Conservation (phyloP, 768 basidiomycete genomes). For the Auriscalpium orientale region DNA sequence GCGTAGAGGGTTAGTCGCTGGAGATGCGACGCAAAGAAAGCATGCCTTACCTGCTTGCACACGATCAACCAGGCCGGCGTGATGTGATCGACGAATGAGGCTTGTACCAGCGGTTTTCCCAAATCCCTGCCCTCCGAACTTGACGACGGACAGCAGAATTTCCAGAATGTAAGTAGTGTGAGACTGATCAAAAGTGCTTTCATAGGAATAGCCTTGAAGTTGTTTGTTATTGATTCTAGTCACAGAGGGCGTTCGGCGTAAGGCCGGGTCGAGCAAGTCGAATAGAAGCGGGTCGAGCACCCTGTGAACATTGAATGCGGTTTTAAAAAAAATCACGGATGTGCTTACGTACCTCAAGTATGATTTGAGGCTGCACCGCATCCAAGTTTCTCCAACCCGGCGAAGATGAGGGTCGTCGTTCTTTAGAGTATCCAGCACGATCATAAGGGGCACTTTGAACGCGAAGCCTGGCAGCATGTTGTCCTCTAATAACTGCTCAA, state of each 20-base stretch:
- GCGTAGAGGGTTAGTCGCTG: constrained; percentile 4
- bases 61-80: constrained; percentile 53
- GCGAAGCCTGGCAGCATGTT: constrained; percentile 70
- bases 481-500: constrained; percentile 53
- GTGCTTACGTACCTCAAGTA: constrained; percentile 63
- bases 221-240: constrained; percentile 57
- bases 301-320: constrained; percentile 30
- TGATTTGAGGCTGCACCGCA: constrained; percentile 88
- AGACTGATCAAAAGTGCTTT: constrained; percentile 69
- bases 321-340: neutral
- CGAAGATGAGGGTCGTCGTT: constrained; percentile 67
- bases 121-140: constrained; percentile 88
- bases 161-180: constrained; percentile 70
- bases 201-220: constrained; percentile 60
- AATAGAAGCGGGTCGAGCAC: constrained; percentile 82
- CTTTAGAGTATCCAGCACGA: constrained; percentile 76
- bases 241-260: constrained; percentile 42
- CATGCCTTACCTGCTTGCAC: constrained; percentile 46
- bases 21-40: neutral
- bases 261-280: constrained; percentile 65
- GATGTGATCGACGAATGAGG: constrained; percentile 55
- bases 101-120: constrained; percentile 64
- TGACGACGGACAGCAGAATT: constrained; percentile 64
- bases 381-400: constrained; percentile 91
- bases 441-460: constrained; percentile 82